These are phyloP conservation scores for Solanum aculeatissimum DNA, from an alignment of 305 asterid species.

Conservation along the genomic window DNA sequence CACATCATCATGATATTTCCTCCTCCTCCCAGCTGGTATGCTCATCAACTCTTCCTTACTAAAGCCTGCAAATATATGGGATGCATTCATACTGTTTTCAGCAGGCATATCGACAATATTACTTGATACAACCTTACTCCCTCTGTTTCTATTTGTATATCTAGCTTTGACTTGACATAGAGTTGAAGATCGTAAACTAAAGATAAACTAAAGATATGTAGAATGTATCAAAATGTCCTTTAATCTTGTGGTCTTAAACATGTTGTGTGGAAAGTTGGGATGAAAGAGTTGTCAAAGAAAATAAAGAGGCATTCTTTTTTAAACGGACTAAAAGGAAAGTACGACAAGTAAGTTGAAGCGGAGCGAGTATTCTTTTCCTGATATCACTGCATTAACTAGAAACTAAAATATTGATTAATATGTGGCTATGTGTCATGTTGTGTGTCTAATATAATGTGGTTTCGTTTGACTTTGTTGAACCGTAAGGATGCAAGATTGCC, in stretches of 20 bases:
- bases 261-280: not conserved
- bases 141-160: not conserved
- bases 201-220: not conserved
- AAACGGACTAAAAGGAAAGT: not conserved
- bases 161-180: not conserved
- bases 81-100: not conserved
- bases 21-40: conserved; percentile 75
- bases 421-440: not conserved
- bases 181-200: not conserved
- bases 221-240: not conserved
- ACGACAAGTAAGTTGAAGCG: not conserved
- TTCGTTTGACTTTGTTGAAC: not conserved
- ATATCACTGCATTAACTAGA: not conserved
- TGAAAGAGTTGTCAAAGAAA: not conserved
- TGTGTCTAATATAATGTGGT: not conserved
- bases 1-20: conserved; percentile 82
- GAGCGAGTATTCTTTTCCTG: not conserved
- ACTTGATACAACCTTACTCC: not conserved
- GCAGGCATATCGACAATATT: not conserved
- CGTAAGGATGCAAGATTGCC: not conserved
- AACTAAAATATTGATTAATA: not conserved
- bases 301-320: not conserved
- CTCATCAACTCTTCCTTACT: conserved; percentile 78
- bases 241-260: not conserved
- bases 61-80: conserved; percentile 32